These are phyloP conservation scores for Kodamaea sagamina DNA, from an alignment of 805 yeast genomes.

Conservation along the genomic window DNA sequence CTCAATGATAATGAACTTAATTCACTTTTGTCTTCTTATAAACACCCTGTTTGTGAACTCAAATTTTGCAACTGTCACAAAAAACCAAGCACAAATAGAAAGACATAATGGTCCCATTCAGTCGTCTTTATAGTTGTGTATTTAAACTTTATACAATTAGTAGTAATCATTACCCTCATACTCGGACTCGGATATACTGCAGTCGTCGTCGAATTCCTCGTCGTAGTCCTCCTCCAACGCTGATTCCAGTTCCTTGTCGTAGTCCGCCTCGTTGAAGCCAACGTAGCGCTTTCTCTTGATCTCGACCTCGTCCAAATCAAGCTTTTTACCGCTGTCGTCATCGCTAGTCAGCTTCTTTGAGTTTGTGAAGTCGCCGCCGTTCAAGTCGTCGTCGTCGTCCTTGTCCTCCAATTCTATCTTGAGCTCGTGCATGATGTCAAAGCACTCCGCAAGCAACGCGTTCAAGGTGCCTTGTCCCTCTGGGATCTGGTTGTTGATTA, in stretches of 20 bases:
- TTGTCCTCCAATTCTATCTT: conserved; percentile 79
- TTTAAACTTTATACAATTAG: conserved; percentile 16
- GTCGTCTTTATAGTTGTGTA: neutral
- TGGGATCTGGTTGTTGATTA: conserved; percentile 85
- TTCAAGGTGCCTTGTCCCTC: conserved; percentile 98
- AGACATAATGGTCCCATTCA: too few relatives aligned
- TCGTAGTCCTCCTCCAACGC: conserved; percentile 26
- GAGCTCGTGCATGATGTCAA: conserved; percentile 88
- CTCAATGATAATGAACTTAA: too few relatives aligned
- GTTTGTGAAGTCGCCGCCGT: conserved; percentile 18
- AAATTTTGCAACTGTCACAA: too few relatives aligned
- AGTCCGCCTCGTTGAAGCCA: conserved; percentile 49
- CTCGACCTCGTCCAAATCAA: conserved; percentile 46
- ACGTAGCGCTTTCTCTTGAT: conserved; percentile 43
- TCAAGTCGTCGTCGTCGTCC: conserved; percentile 34
- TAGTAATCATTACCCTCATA: conserved; percentile 47
- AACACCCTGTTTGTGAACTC: too few relatives aligned
- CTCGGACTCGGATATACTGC: conserved; percentile 30
- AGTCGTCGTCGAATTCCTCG: conserved; percentile 17
- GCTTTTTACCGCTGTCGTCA: conserved; percentile 21
- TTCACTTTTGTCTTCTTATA: too few relatives aligned
- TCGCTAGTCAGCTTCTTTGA: conserved; percentile 13
- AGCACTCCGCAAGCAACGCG: conserved; percentile 89
- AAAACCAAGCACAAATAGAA: too few relatives aligned
- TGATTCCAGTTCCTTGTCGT: conserved; percentile 41